Percentiles rank a stretch among this genome's conserved stretches.
These are phyloP conservation scores for Hymenoscyphus albidus DNA, from an alignment of 2,329 filamentous ascomycete species.

Conservation along the genomic window DNA sequence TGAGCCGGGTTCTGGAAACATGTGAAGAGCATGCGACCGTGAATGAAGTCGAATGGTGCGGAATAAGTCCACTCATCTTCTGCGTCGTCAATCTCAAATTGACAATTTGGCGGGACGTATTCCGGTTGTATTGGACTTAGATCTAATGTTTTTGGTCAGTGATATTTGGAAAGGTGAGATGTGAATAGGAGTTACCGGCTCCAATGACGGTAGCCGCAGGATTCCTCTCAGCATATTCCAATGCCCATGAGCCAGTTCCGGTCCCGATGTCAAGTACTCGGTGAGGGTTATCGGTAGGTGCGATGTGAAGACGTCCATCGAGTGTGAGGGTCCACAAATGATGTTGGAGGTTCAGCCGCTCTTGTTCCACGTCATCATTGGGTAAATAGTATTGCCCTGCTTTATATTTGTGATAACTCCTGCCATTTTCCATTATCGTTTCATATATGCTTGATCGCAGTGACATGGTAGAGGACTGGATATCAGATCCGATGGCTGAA, in stretches of 20 bases:
- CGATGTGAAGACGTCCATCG: conserved; percentile 16
- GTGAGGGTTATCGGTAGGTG: conserved; percentile 16
- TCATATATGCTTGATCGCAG: conserved; percentile 19
- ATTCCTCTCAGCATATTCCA: conserved; percentile 16
- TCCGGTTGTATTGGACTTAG: conserved; percentile 16
- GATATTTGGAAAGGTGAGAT: neutral
- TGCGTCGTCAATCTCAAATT: conserved; percentile 49
- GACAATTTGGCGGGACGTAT: conserved; percentile 43
- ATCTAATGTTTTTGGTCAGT: conserved; percentile 9
- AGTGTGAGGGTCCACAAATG: conserved; percentile 20
- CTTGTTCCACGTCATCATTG: conserved; percentile 44
- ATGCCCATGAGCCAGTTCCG: conserved; percentile 29
- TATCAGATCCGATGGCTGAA: conserved; percentile 15
- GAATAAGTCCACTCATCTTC: conserved; percentile 36
- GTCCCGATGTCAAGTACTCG: conserved; percentile 34
- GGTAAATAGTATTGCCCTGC: conserved; percentile 47
- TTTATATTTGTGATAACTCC: conserved; percentile 23
- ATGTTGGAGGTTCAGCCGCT: conserved; percentile 35
- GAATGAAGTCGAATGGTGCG: conserved; percentile 17
- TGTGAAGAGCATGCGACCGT: conserved; percentile 16
- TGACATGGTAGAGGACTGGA: conserved; percentile 19
- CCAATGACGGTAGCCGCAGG: conserved; percentile 12
- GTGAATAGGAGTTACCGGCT: conserved; percentile 7
- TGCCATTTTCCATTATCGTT: conserved; percentile 21
- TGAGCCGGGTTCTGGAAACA: conserved; percentile 10